Conservation (phyloP, 2,329 filamentous ascomycete genomes). For the Bipolaris gigantea region DNA sequence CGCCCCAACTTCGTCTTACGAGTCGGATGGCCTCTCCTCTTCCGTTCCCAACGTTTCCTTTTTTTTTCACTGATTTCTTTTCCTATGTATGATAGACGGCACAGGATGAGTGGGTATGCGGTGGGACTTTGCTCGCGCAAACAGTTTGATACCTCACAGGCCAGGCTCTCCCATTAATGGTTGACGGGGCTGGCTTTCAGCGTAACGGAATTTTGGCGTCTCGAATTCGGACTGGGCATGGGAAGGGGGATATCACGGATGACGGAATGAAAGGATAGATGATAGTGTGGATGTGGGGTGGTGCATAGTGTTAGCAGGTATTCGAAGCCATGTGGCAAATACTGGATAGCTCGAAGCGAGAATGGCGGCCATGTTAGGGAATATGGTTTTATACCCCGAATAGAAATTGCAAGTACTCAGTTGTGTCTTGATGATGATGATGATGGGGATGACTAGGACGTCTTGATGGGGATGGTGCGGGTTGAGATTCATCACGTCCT, state of each 20-base stretch:
- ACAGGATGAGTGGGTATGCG: conserved; percentile 23
- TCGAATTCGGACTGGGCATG: conserved; percentile 7
- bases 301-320: conserved; percentile 18
- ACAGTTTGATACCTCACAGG: conserved; percentile 35
- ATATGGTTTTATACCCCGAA: neutral
- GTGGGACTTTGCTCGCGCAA: conserved; percentile 26
- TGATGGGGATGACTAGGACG: neutral
- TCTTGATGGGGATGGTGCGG: neutral
- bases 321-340: conserved; percentile 15
- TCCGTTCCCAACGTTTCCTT: neutral
- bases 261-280: conserved; percentile 6
- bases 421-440: neutral
- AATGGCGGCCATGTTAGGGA: conserved; percentile 6
- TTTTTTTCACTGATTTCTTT: conserved; percentile 26
- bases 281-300: conserved; percentile 19
- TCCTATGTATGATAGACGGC: conserved; percentile 39
- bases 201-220: conserved; percentile 16
- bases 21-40: conserved; percentile 9
- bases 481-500: neutral
- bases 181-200: conserved; percentile 21
- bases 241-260: conserved; percentile 7
- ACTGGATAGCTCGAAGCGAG: conserved; percentile 26
- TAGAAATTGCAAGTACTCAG: neutral
- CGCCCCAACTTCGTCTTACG: conserved; percentile 16
- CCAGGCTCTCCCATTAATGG: conserved; percentile 20